Percentiles rank a stretch among this genome's conserved stretches.
Conservation (phyloP, 371 early-diverging fungal genomes). For the Funneliformis caledonium region DNA sequence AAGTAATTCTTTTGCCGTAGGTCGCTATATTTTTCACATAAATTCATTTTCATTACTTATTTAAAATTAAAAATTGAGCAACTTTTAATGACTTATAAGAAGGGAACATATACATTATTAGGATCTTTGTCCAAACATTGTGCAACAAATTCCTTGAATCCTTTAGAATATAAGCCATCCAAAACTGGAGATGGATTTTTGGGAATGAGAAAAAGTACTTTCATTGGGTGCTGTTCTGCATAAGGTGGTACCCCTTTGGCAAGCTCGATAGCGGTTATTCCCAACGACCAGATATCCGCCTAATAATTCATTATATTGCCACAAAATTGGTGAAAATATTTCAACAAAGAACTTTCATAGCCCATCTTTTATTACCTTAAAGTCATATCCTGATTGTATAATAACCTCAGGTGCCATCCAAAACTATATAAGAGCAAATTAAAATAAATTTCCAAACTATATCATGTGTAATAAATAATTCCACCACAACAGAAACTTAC, state of each 20-base stretch:
- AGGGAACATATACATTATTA: constrained; percentile 52
- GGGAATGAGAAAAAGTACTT: constrained; percentile 91
- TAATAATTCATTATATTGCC: constrained; percentile 12
- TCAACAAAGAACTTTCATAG: background rate
- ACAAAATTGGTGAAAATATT: constrained; percentile 1
- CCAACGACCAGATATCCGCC: constrained; percentile 99
- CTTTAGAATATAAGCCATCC: constrained; percentile 78
- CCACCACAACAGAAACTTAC: constrained; percentile 52
- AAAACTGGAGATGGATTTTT: constrained; percentile 89
- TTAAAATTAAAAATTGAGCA: background rate
- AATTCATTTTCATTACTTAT: background rate
- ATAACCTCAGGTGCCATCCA: constrained; percentile 99
- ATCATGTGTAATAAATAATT: background rate
- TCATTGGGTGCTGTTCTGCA: constrained; percentile 91
- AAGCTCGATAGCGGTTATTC: constrained; percentile 97
- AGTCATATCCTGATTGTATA: constrained; percentile 92
- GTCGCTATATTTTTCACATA: constrained; percentile 61
- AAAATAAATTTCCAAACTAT: background rate
- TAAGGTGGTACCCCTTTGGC: constrained; percentile 94
- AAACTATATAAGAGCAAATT: constrained; percentile 54
- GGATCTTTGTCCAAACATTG: constrained; percentile 90
- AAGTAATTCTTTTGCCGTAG: constrained; percentile 87
- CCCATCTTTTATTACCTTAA: constrained; percentile 58
- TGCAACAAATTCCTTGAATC: constrained; percentile 90
- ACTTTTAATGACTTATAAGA: background rate